phyloP scores from a whole-genome alignment of 169 alveolate species.

The Plasmodium cynomolgi region DNA sequence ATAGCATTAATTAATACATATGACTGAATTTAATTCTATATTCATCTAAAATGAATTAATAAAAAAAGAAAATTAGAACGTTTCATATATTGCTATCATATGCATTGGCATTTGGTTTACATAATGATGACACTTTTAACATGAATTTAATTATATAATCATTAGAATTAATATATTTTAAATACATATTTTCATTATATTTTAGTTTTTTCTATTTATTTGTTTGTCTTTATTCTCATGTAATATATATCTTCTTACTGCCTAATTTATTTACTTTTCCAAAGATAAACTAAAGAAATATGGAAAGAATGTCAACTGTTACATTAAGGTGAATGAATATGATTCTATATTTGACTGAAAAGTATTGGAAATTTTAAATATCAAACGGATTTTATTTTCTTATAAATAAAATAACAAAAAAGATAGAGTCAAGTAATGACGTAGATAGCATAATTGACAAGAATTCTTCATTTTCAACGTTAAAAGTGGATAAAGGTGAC shows the following conservation, averaged over 20 bases:
- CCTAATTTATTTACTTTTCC: not conserved
- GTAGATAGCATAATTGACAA: not conserved
- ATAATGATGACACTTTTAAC: not conserved
- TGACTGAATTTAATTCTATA: not conserved
- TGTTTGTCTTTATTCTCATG: not conserved
- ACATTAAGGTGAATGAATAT: not conserved
- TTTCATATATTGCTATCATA: not conserved
- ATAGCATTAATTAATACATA: no score
- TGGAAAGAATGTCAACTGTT: not conserved
- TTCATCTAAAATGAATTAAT: not conserved
- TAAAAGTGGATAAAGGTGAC: not conserved
- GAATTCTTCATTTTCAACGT: not conserved
- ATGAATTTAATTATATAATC: not conserved
- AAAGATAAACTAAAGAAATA: not conserved
- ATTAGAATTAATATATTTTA: no score
- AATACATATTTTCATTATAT: not conserved
- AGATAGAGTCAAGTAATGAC: not conserved
- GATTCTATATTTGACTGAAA: not conserved
- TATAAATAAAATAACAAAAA: not conserved
- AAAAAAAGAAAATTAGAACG: not conserved
- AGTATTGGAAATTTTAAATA: not conserved
- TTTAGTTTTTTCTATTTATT: not conserved
- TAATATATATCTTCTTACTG: not conserved
- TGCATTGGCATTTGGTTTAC: not conserved
- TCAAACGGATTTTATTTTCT: not conserved